Percentiles rank a stretch among this genome's conserved stretches.
Evolutionary conservation across 352 stramenopile species (phyloP).

Genomic region (Phytophthora litchii): DNA sequence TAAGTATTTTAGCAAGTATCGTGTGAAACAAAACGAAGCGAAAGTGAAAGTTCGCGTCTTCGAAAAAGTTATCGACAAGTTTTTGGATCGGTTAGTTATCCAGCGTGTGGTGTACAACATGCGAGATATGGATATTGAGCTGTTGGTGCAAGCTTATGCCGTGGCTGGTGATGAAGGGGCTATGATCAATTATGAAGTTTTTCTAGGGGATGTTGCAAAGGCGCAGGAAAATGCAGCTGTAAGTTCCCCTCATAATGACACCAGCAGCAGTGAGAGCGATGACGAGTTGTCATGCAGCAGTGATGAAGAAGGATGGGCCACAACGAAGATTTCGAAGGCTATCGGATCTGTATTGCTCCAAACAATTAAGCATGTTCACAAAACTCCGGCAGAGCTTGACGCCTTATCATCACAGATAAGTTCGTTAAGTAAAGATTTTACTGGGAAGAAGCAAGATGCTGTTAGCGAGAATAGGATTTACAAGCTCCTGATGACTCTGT

Average conservation of each 20-base stretch:
- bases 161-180: conserved; percentile 24
- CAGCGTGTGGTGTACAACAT: conserved; percentile 67
- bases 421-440: conserved; percentile 26
- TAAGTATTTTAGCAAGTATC: conserved; percentile 82
- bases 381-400: conserved; percentile 44
- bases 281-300: conserved; percentile 36
- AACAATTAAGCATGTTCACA: conserved; percentile 43
- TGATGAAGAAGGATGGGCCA: conserved; percentile 42
- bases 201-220: conserved; percentile 54
- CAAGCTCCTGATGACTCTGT: conserved; percentile 54
- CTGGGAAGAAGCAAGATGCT: conserved; percentile 30
- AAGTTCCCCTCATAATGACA: conserved; percentile 17
- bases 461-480: conserved; percentile 68
- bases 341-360: conserved; percentile 36
- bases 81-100: conserved; percentile 62
- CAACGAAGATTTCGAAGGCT: conserved; percentile 32
- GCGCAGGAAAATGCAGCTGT: conserved; percentile 32
- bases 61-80: conserved; percentile 81
- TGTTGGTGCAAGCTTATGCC: conserved; percentile 43
- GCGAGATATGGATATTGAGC: conserved; percentile 61
- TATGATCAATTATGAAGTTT: conserved; percentile 55
- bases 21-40: conserved; percentile 36
- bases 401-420: conserved; percentile 34
- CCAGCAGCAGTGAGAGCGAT: conserved; percentile 45
- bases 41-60: conserved; percentile 67